Evolutionary conservation across 305 asterid species (phyloP).

Genomic region (Fraxinus sp.): DNA sequence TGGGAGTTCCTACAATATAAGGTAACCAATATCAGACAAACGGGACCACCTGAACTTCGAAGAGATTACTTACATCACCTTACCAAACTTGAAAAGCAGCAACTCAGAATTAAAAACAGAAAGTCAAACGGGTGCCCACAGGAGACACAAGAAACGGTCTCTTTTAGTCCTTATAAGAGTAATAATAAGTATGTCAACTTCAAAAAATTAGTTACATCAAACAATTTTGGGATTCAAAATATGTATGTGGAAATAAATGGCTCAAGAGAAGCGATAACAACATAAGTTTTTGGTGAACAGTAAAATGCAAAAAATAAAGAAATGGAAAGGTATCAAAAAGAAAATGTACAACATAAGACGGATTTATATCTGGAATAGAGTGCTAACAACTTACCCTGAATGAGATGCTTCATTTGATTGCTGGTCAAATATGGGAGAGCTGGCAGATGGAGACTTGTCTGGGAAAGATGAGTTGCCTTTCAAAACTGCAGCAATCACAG

Average conservation of each 20-base stretch:
- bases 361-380: conserved; percentile 14
- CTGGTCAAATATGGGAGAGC: conserved; percentile 64
- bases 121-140: not conserved
- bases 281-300: not conserved
- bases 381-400: conserved; percentile 58
- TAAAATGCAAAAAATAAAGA: not conserved
- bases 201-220: not conserved
- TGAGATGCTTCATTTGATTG: conserved; percentile 65
- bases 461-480: conserved; percentile 85
- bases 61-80: conserved; percentile 1
- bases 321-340: conserved; percentile 11
- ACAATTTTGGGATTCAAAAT: conserved; percentile 11
- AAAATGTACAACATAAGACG: not conserved
- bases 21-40: conserved; percentile 1
- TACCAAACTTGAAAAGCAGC: not conserved
- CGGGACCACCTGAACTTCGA: not conserved
- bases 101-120: not conserved
- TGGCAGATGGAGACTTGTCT: conserved; percentile 68
- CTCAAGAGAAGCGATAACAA: not conserved
- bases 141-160: not conserved
- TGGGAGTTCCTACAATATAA: conserved; percentile 48
- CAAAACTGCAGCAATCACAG: conserved; percentile 59
- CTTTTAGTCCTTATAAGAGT: conserved; percentile 2
- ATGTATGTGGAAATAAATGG: conserved; percentile 9
- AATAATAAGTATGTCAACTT: not conserved